Percentiles rank a stretch among this genome's conserved stretches.
phyloP scores from a whole-genome alignment of 345 rosid species.

The Dipteronia dyeriana region DNA sequence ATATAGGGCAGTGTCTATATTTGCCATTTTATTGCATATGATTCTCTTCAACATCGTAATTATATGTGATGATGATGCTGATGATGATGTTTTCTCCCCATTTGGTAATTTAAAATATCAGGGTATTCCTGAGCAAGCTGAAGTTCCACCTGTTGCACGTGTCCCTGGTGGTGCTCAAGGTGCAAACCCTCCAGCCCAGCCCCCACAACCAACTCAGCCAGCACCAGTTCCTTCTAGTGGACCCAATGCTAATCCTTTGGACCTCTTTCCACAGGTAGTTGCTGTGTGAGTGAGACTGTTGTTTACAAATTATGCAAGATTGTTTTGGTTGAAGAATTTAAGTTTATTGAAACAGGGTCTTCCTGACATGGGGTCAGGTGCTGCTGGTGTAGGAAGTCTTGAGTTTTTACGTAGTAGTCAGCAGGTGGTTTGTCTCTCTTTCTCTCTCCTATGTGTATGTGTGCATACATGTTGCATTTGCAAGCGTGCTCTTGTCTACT shows the following conservation, averaged over 20 bases:
- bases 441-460: neutral
- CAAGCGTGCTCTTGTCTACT: neutral
- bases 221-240: slow-evolving; percentile 54
- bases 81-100: neutral
- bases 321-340: slow-evolving; percentile 1
- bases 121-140: slow-evolving; percentile 89
- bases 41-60: neutral
- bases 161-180: slow-evolving; percentile 50
- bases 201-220: slow-evolving; percentile 55
- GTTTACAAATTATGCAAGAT: slow-evolving; percentile 1
- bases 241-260: slow-evolving; percentile 87
- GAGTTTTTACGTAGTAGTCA: slow-evolving; percentile 89
- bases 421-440: slow-evolving; percentile 64
- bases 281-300: slow-evolving; percentile 2
- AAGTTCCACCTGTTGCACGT: slow-evolving; percentile 48
- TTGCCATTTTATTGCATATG: neutral
- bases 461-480: neutral
- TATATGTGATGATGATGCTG: neutral
- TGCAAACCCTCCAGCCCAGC: slow-evolving; percentile 48
- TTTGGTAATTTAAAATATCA: slow-evolving; percentile 19
- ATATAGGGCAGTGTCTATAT: neutral
- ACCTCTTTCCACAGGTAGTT: slow-evolving; percentile 91
- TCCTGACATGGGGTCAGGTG: slow-evolving; percentile 74
- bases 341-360: slow-evolving; percentile 61
- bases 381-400: slow-evolving; percentile 71